phyloP scores from a whole-genome alignment of 208 protist species.

The Trypanosoma cruzi region DNA sequence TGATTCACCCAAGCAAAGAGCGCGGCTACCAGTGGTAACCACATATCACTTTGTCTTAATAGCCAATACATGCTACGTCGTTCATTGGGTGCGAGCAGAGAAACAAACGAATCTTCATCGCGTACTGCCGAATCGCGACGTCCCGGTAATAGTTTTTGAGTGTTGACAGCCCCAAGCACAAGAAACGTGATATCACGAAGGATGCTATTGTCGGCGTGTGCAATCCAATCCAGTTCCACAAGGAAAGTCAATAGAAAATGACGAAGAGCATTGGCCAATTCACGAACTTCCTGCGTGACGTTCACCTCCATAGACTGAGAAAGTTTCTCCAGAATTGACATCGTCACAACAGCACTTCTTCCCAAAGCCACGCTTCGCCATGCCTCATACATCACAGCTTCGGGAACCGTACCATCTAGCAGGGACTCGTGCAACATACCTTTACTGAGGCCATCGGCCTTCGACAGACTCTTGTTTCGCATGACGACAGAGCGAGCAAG shows the following conservation, averaged over 20 bases:
- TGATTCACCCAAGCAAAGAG: slow-evolving; percentile 33
- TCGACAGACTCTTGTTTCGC: not conserved
- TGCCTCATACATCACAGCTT: slow-evolving; percentile 14
- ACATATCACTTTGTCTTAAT: slow-evolving; percentile 7
- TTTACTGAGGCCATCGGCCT: not conserved
- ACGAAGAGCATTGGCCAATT: slow-evolving; percentile 10
- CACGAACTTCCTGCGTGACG: not conserved
- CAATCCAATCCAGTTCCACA: slow-evolving; percentile 25
- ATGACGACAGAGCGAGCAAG: slow-evolving; percentile 15
- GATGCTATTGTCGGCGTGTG: not conserved
- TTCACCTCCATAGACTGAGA: not conserved
- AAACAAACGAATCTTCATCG: slow-evolving; percentile 2
- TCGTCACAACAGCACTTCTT: not conserved
- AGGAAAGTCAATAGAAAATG: slow-evolving; percentile 27
- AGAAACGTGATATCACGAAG: slow-evolving; percentile 21
- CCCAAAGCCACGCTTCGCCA: slow-evolving; percentile 20
- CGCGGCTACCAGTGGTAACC: not conserved
- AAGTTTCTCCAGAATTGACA: slow-evolving; percentile 5
- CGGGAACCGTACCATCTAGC: not conserved
- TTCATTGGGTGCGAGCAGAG: slow-evolving; percentile 3
- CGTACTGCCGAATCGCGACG: not conserved
- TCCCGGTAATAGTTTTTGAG: not conserved
- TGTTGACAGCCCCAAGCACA: slow-evolving; percentile 17
- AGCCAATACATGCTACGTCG: slow-evolving; percentile 14
- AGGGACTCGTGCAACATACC: not conserved